These are phyloP conservation scores for Medicago lupulina DNA, from an alignment of 306 rosid genomes.

Conservation along the genomic window DNA sequence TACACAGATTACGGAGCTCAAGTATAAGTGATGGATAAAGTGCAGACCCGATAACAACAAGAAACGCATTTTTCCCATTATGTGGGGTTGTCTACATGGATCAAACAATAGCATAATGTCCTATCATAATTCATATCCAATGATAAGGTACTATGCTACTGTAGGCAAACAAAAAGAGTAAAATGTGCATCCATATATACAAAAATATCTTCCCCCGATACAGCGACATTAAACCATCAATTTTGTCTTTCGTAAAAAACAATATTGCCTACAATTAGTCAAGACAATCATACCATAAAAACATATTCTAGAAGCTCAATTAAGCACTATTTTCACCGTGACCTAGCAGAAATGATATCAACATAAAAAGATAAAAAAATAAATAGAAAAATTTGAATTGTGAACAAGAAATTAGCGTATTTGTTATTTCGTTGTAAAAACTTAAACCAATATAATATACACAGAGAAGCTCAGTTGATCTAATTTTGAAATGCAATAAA, in stretches of 20 bases:
- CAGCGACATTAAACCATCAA: slow-evolving; percentile 9
- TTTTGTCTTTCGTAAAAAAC: slow-evolving; percentile 11
- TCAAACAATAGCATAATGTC: slow-evolving; percentile 3
- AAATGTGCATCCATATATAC: slow-evolving; percentile 17
- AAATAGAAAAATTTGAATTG: background rate
- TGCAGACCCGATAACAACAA: slow-evolving; percentile 20
- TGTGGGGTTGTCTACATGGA: background rate
- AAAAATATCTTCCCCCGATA: slow-evolving; percentile 17
- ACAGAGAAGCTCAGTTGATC: slow-evolving; percentile 21
- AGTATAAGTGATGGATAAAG: slow-evolving; percentile 27
- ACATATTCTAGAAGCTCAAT: slow-evolving; percentile 29
- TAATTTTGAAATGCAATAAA: slow-evolving; percentile 28
- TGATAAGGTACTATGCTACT: background rate
- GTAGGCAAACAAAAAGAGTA: slow-evolving; percentile 15
- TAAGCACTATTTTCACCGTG: slow-evolving; percentile 17
- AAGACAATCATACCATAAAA: slow-evolving; percentile 30
- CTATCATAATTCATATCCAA: background rate
- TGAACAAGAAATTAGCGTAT: slow-evolving; percentile 24
- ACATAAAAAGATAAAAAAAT: slow-evolving; percentile 17
- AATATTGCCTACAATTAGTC: slow-evolving; percentile 18
- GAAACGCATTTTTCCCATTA: background rate
- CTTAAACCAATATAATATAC: slow-evolving; percentile 7
- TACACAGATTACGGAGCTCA: slow-evolving; percentile 42
- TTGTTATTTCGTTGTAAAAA: slow-evolving; percentile 18
- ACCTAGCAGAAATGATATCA: slow-evolving; percentile 14